These are phyloP conservation scores for Hyphodiscus hymeniophilus DNA, from an alignment of 495 filamentous ascomycete genomes.

Conservation along the genomic window DNA sequence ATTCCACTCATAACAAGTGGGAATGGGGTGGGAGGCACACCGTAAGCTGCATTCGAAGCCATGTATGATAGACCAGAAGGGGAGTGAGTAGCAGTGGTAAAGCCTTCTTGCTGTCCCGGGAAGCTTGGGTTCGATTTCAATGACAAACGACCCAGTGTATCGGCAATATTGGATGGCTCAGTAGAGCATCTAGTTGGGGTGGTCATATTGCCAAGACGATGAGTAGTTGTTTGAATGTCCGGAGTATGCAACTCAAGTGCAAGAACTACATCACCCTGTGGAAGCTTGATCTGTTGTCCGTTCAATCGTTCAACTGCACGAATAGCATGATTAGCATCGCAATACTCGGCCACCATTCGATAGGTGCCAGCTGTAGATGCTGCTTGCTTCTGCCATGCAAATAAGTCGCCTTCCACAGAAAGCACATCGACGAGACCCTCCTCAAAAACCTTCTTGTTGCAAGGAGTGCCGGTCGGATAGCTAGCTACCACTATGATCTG, in stretches of 20 bases:
- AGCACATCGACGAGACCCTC: slow-evolving; percentile 38
- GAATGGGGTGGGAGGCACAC: slow-evolving; percentile 24
- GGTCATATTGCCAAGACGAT: background rate
- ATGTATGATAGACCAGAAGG: slow-evolving; percentile 5
- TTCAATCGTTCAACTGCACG: slow-evolving; percentile 19
- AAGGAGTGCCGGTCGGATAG: slow-evolving; percentile 12
- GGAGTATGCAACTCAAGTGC: background rate
- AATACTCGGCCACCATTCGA: slow-evolving; percentile 46
- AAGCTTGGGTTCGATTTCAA: background rate
- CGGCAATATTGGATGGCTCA: slow-evolving; percentile 1
- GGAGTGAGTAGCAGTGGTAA: background rate
- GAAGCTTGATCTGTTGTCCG: background rate
- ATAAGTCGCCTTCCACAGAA: slow-evolving; percentile 45
- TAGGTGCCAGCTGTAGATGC: slow-evolving; percentile 26
- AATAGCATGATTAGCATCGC: slow-evolving; percentile 34
- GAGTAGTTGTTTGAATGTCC: background rate
- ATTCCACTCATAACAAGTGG: background rate
- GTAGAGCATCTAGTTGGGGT: slow-evolving; percentile 7
- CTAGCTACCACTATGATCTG: slow-evolving; percentile 40
- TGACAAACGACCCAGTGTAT: slow-evolving; percentile 22
- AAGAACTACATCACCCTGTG: background rate
- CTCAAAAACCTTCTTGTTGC: slow-evolving; percentile 27
- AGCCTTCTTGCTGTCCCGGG: background rate
- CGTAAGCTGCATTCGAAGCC: background rate
- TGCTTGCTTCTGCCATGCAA: slow-evolving; percentile 35